Base-by-base conservation (phyloP, 768 basidiomycete genomes). In the Tylopilus sp. region DNA sequence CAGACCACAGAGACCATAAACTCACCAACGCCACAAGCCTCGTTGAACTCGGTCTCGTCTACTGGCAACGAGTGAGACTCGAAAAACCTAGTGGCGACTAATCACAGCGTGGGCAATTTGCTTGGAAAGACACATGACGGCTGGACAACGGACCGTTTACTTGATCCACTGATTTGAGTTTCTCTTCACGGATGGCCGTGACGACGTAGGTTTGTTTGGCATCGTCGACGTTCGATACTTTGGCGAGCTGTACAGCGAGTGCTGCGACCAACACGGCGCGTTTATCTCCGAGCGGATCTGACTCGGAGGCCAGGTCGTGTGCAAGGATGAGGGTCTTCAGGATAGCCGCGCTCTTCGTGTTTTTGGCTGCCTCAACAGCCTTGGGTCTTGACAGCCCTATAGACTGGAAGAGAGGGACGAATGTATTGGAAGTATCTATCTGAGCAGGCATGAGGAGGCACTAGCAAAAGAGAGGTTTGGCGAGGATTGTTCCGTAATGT, bases 11-110 rank as follows among this genome's bases (percentile, higher is more conserved):
- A 43, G 44, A 42, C 35, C 7, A 39, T 26, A 35, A 12, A 70
- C 91, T 59, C 55, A 93, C 95, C 95, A 52, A 98, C 85, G 56
- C 95, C 95, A 65, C 91, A 93, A 11, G 80, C 74, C 55, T 78
- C 73, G 62, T 94, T 79, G 62, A 98, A 95, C 38, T 83, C 84
- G 11, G 61, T 70, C 12, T 81, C 79, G 57, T 93, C 74, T 31
- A 91, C 72, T 0, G 92, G 85, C 2, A 73, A 47, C 20, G 77
- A 69, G 58, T 83, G 78, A 2, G 75, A 62, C 57, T 88, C 85
- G 18, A 88, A 59, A 64, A 86, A 94, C 68, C 86, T 92, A 20
- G 81, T 74, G 13, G 90, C 91, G 60, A 50, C 58, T 59, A 36
- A 44, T 12, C n/a, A n/a, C 43, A 40, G 47, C 35, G 50, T 53